phyloP scores from a whole-genome alignment of 805 yeast genomes.

The Yarrowia sp. region DNA sequence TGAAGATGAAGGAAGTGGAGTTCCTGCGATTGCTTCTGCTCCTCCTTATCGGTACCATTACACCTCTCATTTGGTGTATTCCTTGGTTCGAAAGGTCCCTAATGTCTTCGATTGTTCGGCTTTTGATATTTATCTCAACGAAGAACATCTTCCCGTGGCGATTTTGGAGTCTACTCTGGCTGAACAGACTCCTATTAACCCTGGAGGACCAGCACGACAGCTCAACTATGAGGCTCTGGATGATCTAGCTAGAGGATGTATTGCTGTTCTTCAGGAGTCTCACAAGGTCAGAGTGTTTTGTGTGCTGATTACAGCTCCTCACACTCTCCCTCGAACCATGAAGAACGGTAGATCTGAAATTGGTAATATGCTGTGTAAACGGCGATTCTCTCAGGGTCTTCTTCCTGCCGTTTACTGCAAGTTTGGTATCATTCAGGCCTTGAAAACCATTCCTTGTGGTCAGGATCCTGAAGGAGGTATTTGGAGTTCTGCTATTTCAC shows the following conservation, averaged over 20 bases:
- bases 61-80: constrained; percentile 80
- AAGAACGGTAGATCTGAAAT: constrained; percentile 87
- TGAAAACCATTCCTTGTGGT: constrained; percentile 68
- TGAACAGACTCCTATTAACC: constrained; percentile 31
- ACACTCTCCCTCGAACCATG: constrained; percentile 77
- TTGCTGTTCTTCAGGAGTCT: constrained; percentile 48
- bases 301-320: constrained; percentile 74
- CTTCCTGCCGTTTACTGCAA: constrained; percentile 77
- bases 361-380: constrained; percentile 83
- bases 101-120: constrained; percentile 87
- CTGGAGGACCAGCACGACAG: constrained; percentile 11
- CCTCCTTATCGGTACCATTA: constrained; percentile 61
- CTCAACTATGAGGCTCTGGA: constrained; percentile 44
- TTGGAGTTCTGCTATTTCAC: constrained; percentile 76
- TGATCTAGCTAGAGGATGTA: constrained; percentile 48
- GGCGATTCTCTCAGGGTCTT: constrained; percentile 73
- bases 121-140: constrained; percentile 76
- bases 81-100: constrained; percentile 76
- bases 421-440: constrained; percentile 63
- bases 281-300: constrained; percentile 82
- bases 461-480: constrained; percentile 77
- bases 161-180: constrained; percentile 73
- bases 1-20: constrained; percentile 34
- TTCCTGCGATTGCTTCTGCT: constrained; percentile 31
- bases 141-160: constrained; percentile 79